phyloP scores from a whole-genome alignment of 2,329 filamentous ascomycete genomes.

The Xylaria arbuscula region DNA sequence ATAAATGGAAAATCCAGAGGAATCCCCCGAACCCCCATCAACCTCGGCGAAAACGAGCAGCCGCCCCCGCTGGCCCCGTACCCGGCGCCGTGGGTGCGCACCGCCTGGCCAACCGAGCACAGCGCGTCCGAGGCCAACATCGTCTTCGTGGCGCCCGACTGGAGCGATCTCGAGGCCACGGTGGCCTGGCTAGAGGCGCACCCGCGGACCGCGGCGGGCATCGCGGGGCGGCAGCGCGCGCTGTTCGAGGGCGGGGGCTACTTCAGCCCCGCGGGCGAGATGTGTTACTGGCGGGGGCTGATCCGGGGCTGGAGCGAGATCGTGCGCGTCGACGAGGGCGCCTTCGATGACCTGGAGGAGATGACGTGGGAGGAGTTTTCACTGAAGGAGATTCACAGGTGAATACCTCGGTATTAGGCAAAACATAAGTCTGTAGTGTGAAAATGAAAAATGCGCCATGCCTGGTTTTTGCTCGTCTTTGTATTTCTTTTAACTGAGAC shows the following conservation, averaged over 20 bases:
- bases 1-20: conserved; percentile 14
- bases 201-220: conserved; percentile 57
- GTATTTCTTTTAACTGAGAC: conserved; percentile 13
- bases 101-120: conserved; percentile 54
- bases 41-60: conserved; percentile 19
- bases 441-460: conserved; percentile 9
- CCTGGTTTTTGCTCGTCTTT: conserved; percentile 12
- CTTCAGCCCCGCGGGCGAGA: conserved; percentile 62
- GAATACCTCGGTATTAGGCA: conserved; percentile 11
- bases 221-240: conserved; percentile 60
- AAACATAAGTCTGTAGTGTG: not conserved
- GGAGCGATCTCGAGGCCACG: conserved; percentile 61
- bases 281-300: conserved; percentile 64
- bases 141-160: conserved; percentile 63
- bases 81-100: conserved; percentile 46
- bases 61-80: conserved; percentile 37
- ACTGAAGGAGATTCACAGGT: conserved; percentile 48
- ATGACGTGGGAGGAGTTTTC: conserved; percentile 57
- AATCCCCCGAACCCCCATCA: conserved; percentile 32
- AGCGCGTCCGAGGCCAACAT: conserved; percentile 48
- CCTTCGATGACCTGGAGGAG: conserved; percentile 51
- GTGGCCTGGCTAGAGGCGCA: conserved; percentile 59
- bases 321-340: conserved; percentile 52
- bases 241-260: conserved; percentile 58
- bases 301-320: conserved; percentile 61